phyloP scores from a whole-genome alignment of 2,329 filamentous ascomycete species.

The Amphichorda felina region DNA sequence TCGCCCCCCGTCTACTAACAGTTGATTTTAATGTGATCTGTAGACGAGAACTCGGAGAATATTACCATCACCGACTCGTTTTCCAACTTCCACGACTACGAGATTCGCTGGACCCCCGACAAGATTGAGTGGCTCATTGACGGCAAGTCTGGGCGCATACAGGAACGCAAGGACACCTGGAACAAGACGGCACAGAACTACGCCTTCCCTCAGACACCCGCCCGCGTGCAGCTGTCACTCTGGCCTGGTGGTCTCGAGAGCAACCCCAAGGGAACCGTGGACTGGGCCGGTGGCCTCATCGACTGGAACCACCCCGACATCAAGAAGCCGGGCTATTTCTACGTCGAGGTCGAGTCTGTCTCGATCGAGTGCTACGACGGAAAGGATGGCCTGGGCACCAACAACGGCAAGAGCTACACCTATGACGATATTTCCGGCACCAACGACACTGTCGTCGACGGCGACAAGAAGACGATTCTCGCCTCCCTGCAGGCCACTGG shows the following conservation, averaged over 20 bases:
- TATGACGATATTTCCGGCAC: constrained; percentile 55
- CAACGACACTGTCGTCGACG: constrained; percentile 68
- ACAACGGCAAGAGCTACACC: constrained; percentile 60
- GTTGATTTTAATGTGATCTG: not conserved
- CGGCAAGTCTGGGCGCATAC: constrained; percentile 61
- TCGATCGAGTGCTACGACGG: constrained; percentile 76
- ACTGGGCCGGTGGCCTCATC: constrained; percentile 85
- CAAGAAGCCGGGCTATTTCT: constrained; percentile 78
- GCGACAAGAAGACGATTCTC: constrained; percentile 63
- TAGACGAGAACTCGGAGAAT: constrained; percentile 68
- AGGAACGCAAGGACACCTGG: constrained; percentile 71
- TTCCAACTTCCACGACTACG: constrained; percentile 74
- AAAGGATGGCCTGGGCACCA: constrained; percentile 48
- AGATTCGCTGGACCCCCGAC: constrained; percentile 87
- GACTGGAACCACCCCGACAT: constrained; percentile 79
- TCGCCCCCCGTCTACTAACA: too few relatives aligned
- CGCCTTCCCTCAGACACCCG: constrained; percentile 81
- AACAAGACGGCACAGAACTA: constrained; percentile 74
- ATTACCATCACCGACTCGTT: constrained; percentile 61
- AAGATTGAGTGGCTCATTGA: constrained; percentile 79
- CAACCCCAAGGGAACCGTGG: constrained; percentile 75
- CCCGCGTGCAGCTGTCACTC: constrained; percentile 84
- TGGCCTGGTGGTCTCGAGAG: constrained; percentile 80
- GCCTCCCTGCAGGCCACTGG: constrained; percentile 75
- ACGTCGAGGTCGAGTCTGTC: constrained; percentile 65